Evolutionary conservation across 345 rosid genomes (phyloP), one percentile per base, ranked within the genome.

Genomic region (Eucalyptus decipiens): DNA sequence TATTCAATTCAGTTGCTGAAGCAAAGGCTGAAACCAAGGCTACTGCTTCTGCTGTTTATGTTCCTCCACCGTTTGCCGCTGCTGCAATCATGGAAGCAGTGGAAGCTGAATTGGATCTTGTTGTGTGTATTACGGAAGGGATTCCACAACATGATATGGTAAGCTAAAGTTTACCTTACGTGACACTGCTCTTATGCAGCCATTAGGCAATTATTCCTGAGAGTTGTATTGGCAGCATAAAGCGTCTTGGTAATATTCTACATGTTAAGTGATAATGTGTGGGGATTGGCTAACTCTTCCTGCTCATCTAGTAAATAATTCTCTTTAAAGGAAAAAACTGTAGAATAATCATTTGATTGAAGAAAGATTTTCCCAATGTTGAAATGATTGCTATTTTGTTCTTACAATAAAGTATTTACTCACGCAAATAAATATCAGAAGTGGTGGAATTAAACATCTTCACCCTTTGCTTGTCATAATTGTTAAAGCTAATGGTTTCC

Each of bases 121-220:
- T 95, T 80, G 99, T 97, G 56, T 97, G 99, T 91, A 96, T 97
- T 62, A 97, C 99, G 0, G 99, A 97, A 93, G 99, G 98, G 86
- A 96, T 97, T 87, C 99, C 99, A 80, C 99, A 97, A 88, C 99
- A 97, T 87, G 99, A 97, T 91, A 97, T 97, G 99, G 99, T 97
- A 40, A 76, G 47, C 30, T 76, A 21, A 40, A 40, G 28, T 21
- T 40, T 21, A 40, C 85, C 85, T 40, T 76, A 40, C 16, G 7
- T 49, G 62, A 26, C 89, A 56, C 58, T 86, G 69, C 83, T 76
- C 47, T 37, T 40, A 76, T 40, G 85, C 30, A 76, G 47, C 83
- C 17, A 40, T 76, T 76, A 37, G 83, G 83, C 83, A 76, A 37
- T 40, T 76, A 76, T 76, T 76, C 83, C 42, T 11, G 42, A 32